Evolutionary conservation across 2,329 filamentous ascomycete genomes (phyloP).

Genomic region (Arthrobotrys pseudoclavata): DNA sequence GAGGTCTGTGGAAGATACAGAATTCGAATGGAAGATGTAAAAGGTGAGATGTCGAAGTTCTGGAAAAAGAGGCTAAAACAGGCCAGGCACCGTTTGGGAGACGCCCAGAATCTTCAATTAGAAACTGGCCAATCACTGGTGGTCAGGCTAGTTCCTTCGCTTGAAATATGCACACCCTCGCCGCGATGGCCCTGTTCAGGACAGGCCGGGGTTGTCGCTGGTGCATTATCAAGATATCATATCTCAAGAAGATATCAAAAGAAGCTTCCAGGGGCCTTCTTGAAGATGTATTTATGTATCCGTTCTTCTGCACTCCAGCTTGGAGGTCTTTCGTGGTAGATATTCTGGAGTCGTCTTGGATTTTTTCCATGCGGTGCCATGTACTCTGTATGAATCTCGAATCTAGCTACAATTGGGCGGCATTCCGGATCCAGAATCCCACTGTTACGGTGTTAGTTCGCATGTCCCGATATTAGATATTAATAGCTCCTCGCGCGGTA

Average conservation of each 20-base stretch:
- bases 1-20: neutral
- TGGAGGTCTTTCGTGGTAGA: neutral
- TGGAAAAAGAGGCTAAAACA: conserved; percentile 41
- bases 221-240: neutral
- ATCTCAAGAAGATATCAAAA: neutral
- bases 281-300: neutral
- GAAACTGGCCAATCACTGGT: conserved; percentile 30
- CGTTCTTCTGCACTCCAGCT: neutral
- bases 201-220: conserved; percentile 4
- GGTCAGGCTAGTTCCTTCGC: conserved; percentile 2
- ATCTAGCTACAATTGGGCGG: neutral
- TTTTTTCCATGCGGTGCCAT: neutral
- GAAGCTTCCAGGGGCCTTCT: neutral
- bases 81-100: conserved; percentile 34
- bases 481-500: conserved; percentile 2
- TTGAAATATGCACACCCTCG: conserved; percentile 48
- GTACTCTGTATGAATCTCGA: neutral
- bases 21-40: conserved; percentile 4
- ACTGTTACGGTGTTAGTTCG: neutral
- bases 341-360: neutral
- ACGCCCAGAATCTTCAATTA: conserved; percentile 46
- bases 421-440: neutral
- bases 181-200: conserved; percentile 22
- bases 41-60: conserved; percentile 45
- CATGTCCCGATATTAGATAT: neutral